Evolutionary conservation across 2,329 filamentous ascomycete genomes (phyloP).

Genomic region (Pezicula rhizophila): DNA sequence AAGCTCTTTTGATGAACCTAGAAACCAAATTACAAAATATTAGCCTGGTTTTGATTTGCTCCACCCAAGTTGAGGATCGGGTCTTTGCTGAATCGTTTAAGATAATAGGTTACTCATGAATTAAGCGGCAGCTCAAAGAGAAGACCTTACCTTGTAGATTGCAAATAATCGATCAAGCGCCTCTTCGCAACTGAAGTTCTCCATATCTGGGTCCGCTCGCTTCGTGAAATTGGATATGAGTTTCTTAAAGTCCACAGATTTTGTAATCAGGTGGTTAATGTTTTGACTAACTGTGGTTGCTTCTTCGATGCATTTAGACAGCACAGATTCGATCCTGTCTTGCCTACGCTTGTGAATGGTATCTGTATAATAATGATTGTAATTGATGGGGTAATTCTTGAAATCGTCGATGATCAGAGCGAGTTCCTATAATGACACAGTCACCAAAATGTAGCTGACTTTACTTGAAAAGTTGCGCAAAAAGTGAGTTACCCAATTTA

Average conservation of each 20-base stretch:
- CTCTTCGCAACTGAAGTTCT: constrained; percentile 24
- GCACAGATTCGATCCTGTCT: not conserved
- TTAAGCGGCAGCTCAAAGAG: not conserved
- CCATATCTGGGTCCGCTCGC: constrained; percentile 19
- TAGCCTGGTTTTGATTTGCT: not conserved
- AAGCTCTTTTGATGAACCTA: constrained; percentile 28
- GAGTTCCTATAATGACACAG: constrained; percentile 18
- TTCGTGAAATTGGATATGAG: constrained; percentile 2
- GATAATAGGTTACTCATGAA: not conserved
- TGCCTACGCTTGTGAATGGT: constrained; percentile 20
- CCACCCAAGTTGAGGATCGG: not conserved
- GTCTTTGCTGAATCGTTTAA: too few species aligned
- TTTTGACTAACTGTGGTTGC: not conserved
- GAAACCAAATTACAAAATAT: not conserved
- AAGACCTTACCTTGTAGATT: constrained; percentile 26
- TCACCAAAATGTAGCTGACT: too few species aligned
- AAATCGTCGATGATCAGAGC: constrained; percentile 23
- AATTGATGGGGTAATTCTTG: constrained; percentile 27
- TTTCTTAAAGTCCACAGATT: constrained; percentile 4
- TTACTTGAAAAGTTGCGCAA: too few species aligned
- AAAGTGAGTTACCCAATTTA: too few species aligned
- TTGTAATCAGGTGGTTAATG: not conserved
- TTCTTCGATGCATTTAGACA: not conserved
- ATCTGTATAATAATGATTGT: constrained; percentile 32
- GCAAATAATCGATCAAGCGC: constrained; percentile 25